A percentile compares a stretch with the other conserved stretches of the same genome.
Evolutionary conservation across 1,284 basidiomycete species (phyloP).

Genomic region (Thecaphora frezii): DNA sequence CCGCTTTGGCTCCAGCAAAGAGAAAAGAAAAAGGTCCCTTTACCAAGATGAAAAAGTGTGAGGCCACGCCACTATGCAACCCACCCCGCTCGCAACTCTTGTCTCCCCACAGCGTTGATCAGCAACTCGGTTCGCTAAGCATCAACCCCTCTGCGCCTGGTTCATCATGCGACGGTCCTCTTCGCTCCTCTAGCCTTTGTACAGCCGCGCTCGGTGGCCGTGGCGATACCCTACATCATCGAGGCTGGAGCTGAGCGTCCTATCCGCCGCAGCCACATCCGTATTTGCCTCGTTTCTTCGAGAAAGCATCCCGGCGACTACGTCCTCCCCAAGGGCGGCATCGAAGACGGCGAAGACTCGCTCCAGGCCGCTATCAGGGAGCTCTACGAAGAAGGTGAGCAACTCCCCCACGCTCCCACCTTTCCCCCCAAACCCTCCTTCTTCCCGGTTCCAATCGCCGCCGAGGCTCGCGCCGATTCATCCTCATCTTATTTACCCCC

Average conservation of each 20-base stretch:
- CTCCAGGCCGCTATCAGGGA: constrained; percentile 45
- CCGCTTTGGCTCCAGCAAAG: too few species aligned
- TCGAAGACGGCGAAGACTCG: constrained; percentile 43
- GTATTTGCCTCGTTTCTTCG: constrained; percentile 46
- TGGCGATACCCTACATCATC: constrained; percentile 31
- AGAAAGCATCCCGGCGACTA: constrained; percentile 44
- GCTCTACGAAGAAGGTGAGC: constrained; percentile 50
- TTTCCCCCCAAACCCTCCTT: background rate
- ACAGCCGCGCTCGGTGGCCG: constrained; percentile 31
- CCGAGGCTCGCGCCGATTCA: too few species aligned
- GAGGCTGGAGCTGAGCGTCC: background rate
- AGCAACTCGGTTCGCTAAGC: too few species aligned
- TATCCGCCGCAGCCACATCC: background rate
- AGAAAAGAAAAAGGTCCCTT: too few species aligned
- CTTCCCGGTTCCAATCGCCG: background rate
- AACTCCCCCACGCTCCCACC: background rate
- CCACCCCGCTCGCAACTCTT: too few species aligned
- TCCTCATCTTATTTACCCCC: background rate
- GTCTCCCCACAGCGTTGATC: too few species aligned
- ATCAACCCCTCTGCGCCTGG: background rate
- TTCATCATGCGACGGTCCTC: background rate
- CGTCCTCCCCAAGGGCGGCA: constrained; percentile 54
- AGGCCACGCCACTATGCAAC: too few species aligned
- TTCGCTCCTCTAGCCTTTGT: background rate
- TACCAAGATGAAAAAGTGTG: too few species aligned